These are phyloP conservation scores for Gymnopilus junonius DNA, from an alignment of 768 basidiomycete species.

Conservation along the genomic window DNA sequence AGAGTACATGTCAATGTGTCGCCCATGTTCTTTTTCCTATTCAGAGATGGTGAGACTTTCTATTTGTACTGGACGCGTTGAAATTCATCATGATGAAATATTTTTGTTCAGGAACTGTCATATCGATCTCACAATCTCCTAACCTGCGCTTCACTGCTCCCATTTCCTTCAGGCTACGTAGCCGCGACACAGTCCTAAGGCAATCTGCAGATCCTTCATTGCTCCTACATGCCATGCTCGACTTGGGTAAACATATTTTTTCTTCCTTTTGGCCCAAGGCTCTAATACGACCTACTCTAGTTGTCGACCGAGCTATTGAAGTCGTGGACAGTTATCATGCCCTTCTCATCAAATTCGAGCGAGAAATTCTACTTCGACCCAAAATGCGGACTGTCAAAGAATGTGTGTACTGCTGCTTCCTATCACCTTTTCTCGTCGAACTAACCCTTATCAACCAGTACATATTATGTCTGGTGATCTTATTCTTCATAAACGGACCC, in stretches of 20 bases:
- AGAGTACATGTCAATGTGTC: slow-evolving; percentile 61
- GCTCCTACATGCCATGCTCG: slow-evolving; percentile 70
- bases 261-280: not conserved
- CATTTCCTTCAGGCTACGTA: slow-evolving; percentile 59
- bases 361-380: slow-evolving; percentile 60
- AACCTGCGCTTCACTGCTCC: slow-evolving; percentile 56
- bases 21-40: slow-evolving; percentile 71
- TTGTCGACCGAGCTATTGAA: slow-evolving; percentile 70
- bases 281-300: slow-evolving; percentile 31
- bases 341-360: slow-evolving; percentile 65
- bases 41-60: slow-evolving; percentile 57
- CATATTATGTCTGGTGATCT: slow-evolving; percentile 80
- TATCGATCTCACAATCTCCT: slow-evolving; percentile 56
- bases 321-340: slow-evolving; percentile 72
- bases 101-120: slow-evolving; percentile 56
- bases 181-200: slow-evolving; percentile 62
- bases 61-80: not conserved
- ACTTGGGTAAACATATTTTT: slow-evolving; percentile 44
- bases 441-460: slow-evolving; percentile 41
- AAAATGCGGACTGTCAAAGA: slow-evolving; percentile 63
- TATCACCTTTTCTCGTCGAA: not conserved
- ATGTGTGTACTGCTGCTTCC: slow-evolving; percentile 41
- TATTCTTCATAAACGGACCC: slow-evolving; percentile 72
- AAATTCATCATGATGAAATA: not conserved
- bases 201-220: slow-evolving; percentile 69